phyloP scores from a whole-genome alignment of 1,284 basidiomycete species.

The Puccinia hordei region DNA sequence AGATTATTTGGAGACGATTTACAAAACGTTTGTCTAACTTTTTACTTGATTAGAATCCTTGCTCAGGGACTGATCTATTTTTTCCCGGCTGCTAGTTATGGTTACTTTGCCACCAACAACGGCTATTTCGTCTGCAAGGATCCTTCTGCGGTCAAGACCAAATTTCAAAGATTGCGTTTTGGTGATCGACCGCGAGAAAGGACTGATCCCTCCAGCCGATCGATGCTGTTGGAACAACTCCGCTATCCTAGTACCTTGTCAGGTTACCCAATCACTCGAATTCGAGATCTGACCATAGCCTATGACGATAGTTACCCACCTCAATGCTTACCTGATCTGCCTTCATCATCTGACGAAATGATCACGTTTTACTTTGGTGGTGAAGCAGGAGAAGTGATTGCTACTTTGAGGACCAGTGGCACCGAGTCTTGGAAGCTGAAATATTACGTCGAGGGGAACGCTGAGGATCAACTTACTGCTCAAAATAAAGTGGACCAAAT shows the following conservation, averaged over 20 bases:
- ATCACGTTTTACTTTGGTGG: constrained; percentile 69
- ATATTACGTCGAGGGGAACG: constrained; percentile 39
- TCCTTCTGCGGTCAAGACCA: constrained; percentile 67
- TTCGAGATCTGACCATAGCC: constrained; percentile 71
- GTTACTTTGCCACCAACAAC: constrained; percentile 65
- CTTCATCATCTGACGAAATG: constrained; percentile 77
- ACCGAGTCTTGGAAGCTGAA: constrained; percentile 64
- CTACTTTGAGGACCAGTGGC: constrained; percentile 70
- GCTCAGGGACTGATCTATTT: background rate
- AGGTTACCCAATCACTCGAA: constrained; percentile 66
- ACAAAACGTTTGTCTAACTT: constrained; percentile 64
- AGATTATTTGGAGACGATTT: constrained; percentile 68
- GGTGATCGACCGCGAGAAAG: constrained; percentile 13
- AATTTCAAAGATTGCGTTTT: constrained; percentile 69
- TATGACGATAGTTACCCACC: constrained; percentile 67
- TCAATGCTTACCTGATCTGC: constrained; percentile 67
- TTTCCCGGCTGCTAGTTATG: constrained; percentile 54
- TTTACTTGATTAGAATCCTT: background rate
- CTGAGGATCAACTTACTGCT: background rate
- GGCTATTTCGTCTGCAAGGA: constrained; percentile 76
- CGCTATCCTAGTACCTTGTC: constrained; percentile 66
- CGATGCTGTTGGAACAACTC: constrained; percentile 1
- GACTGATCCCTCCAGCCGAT: background rate
- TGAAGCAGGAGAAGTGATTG: constrained; percentile 66
- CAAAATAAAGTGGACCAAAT: constrained; percentile 25